Evolutionary conservation across 2,329 filamentous ascomycete species (phyloP), one percentile per base, ranked within the genome.

Genomic region (Cladosporium colombiae): DNA sequence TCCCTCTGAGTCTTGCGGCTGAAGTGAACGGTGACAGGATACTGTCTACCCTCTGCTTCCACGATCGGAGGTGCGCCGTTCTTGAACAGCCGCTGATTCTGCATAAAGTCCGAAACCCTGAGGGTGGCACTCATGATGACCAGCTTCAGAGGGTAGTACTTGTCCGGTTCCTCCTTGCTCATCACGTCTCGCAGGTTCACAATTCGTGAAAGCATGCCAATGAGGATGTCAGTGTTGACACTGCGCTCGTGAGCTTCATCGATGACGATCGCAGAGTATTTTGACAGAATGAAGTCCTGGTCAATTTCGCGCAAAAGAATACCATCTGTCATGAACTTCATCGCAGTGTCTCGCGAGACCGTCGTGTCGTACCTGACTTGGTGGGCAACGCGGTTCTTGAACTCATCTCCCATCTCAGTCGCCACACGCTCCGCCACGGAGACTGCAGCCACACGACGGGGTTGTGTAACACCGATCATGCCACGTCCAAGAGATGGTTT

Each of bases 321-420:
- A 84, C 95, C 95, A 78, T 99, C 95, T 0, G 95, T 99, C 93
- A 99, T 97, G 80, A 98, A 99, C 77, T 99, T 99, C 77, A 99
- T 87, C 6, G 92, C 91, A 0, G 95, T 99, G 62, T 92, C 89
- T 31, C 88, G 83, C 58, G 88, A 87, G 1, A 91, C 88, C 0
- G 89, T 94, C 59, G 90, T 92, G 75, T 99, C 95, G 70, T 98
- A 99, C 27, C 96, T 90, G 72, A 99, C 97, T 76, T 81, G 95
- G 76, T 98, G 96, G 5, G 91, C 92, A 7, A 99, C 93, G 57
- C 86, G 86, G 29, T 89, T 83, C n/a, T 88, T 88, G 72, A 89
- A 87, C 56, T 91, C 84, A 3, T 67, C 40, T 1, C 92, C 93
- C 50, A 99, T 79, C 76, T 99, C 95, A 68, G 93, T 88, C 0